phyloP scores from a whole-genome alignment of 2,329 filamentous ascomycete species.

The Fusarium pilosicola region DNA sequence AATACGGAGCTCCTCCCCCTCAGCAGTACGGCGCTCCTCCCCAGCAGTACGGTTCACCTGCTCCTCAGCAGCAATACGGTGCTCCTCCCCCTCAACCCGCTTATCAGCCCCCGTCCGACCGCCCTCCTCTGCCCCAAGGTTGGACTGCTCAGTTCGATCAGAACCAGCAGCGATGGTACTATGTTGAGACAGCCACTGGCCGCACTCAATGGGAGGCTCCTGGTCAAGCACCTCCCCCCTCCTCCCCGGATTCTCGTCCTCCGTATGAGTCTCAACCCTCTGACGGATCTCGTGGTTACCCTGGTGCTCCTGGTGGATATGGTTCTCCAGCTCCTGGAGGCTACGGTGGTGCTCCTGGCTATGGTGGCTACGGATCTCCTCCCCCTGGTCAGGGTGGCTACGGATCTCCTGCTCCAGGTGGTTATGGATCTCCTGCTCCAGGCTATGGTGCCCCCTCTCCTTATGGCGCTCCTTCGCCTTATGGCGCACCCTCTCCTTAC shows the following conservation, averaged over 20 bases:
- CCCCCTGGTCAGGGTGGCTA: conserved; percentile 30
- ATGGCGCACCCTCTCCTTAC: conserved; percentile 25
- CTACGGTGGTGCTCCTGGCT: conserved; percentile 33
- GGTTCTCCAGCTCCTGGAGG: conserved; percentile 36
- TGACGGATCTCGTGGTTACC: conserved; percentile 41
- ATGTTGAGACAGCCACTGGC: conserved; percentile 69
- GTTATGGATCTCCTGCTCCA: conserved; percentile 30
- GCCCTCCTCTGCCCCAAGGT: conserved; percentile 65
- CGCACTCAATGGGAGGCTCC: conserved; percentile 73
- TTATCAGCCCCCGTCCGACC: conserved; percentile 50
- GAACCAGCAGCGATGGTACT: conserved; percentile 70
- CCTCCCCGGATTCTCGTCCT: conserved; percentile 38
- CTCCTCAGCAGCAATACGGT: conserved; percentile 39
- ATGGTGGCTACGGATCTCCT: conserved; percentile 27
- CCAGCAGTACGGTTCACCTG: conserved; percentile 32
- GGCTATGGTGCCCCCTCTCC: conserved; percentile 32
- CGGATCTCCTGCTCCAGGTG: conserved; percentile 33
- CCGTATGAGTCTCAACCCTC: conserved; percentile 36
- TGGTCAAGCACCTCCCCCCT: conserved; percentile 44
- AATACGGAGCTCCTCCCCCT: background rate
- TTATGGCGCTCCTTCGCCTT: conserved; percentile 6
- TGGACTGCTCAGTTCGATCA: conserved; percentile 73
- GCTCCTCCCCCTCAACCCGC: conserved; percentile 43
- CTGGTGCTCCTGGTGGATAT: conserved; percentile 31
- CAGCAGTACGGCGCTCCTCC: conserved; percentile 18